Evolutionary conservation across 345 rosid genomes (phyloP), one percentile per base, ranked within the genome.

Genomic region (Melastoma malabathricum): DNA sequence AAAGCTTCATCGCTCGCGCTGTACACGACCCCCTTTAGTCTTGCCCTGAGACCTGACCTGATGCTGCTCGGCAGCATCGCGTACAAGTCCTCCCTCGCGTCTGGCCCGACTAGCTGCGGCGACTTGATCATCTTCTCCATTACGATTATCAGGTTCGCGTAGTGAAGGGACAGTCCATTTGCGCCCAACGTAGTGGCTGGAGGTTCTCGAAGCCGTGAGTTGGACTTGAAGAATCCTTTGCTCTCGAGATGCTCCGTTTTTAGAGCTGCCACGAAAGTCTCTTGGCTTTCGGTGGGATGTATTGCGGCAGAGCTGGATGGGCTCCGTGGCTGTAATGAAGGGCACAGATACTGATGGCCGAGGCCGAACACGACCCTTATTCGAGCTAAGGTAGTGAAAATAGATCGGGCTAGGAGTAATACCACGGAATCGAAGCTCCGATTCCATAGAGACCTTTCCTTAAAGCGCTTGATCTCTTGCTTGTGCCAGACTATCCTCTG

Each of bases 101-200:
- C 97, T 5, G 81, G 70, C 14, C 99, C 99, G 2, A 93, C 89
- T 48, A 88, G 56, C 12, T 93, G 99, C 0, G 99, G 99, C 7
- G 90, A 88, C 53, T 75, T 83, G 16, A 93, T 83, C 97, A 93
- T 83, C 63, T 85, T 93, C 65, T 93, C 99, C 77, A 93, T 76
- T 9, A 88, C 82, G 23, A 93, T 81, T 0, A 93, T 81, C 59
- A 93, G 63, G 59, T 83, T 82, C 0, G 97, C 84, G 62, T 85
- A 93, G 69, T 88, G 97, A 25, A 85, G 72, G 19, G 94, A 80
- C 43, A 85, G 60, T 13, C 90, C 97, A 2, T 86, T 68, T 9
- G 89, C 82, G 0, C 97, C 99, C 1, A 93, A 72, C 2, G 97
- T 85, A 0, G 72, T 76, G 19, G 63, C 61, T 8, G 97, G 92